These are phyloP conservation scores for Lobosporangium transversale DNA, from an alignment of 192 early-diverging fungal species.

Conservation along the genomic window DNA sequence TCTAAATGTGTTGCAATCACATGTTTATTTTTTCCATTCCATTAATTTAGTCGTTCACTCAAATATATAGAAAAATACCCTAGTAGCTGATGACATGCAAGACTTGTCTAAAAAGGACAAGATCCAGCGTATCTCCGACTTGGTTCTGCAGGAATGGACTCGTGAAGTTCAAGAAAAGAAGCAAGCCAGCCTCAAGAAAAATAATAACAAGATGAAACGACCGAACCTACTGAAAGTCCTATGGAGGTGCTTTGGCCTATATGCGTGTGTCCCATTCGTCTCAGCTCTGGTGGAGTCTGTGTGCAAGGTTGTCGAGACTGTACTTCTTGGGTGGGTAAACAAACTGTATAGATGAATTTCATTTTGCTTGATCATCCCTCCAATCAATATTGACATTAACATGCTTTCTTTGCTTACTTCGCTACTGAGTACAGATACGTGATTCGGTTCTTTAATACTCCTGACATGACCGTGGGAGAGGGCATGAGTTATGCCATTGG, in stretches of 20 bases:
- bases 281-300: conserved; percentile 38
- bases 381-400: neutral
- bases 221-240: conserved; percentile 38
- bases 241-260: conserved; percentile 45
- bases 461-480: conserved; percentile 5
- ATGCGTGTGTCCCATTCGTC: conserved; percentile 32
- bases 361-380: too few species aligned
- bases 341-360: neutral
- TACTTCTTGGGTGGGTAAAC: conserved; percentile 51
- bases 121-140: conserved; percentile 36
- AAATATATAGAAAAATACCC: neutral
- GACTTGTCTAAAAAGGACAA: conserved; percentile 37
- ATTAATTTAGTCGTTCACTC: neutral
- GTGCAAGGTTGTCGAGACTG: conserved; percentile 53
- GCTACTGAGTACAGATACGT: conserved; percentile 24
- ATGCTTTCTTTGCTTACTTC: neutral
- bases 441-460: conserved; percentile 46
- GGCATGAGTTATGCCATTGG: conserved; percentile 49
- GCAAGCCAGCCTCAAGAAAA: conserved; percentile 6
- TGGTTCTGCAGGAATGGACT: conserved; percentile 33
- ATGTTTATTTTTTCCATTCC: too few species aligned
- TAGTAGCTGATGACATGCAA: conserved; percentile 33
- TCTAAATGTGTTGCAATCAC: too few species aligned
- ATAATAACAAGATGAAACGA: conserved; percentile 8
- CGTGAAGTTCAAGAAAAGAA: conserved; percentile 24